Percentiles rank a stretch among this genome's conserved stretches.
Conservation (phyloP, 2,329 filamentous ascomycete genomes). For the Stachybotrys chlorohalonatus region DNA sequence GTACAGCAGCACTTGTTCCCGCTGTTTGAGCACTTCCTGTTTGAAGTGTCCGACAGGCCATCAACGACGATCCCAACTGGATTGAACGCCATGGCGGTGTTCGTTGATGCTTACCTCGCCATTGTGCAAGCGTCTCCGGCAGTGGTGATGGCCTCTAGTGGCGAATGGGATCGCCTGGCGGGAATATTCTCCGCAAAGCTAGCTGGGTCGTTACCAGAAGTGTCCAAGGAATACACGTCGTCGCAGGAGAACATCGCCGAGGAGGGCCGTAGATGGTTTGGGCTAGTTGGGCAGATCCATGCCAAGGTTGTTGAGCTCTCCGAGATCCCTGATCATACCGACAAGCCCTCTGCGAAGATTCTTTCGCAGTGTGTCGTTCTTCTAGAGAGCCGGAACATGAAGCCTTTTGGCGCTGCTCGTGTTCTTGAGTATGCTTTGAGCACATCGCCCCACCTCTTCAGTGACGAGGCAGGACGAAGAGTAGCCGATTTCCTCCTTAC, state of each 20-base stretch:
- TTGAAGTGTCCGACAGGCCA: slow-evolving; percentile 30
- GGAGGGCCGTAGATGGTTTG: slow-evolving; percentile 60
- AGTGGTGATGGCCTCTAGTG: slow-evolving; percentile 38
- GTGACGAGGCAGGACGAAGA: slow-evolving; percentile 15
- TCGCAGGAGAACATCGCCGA: slow-evolving; percentile 63
- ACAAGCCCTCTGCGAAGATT: slow-evolving; percentile 17
- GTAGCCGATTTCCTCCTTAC: slow-evolving; percentile 34
- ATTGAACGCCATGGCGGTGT: slow-evolving; percentile 23
- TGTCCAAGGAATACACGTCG: slow-evolving; percentile 64
- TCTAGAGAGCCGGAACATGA: slow-evolving; percentile 42
- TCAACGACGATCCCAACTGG: slow-evolving; percentile 18
- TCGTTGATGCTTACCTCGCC: slow-evolving; percentile 39
- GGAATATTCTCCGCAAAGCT: slow-evolving; percentile 56
- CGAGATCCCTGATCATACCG: slow-evolving; percentile 18
- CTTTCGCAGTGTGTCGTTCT: slow-evolving; percentile 29
- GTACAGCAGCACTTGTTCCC: slow-evolving; percentile 42
- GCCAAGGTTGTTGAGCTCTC: slow-evolving; percentile 14
- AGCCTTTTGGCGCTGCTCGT: slow-evolving; percentile 46
- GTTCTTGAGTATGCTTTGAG: slow-evolving; percentile 30
- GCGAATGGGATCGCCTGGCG: slow-evolving; percentile 56
- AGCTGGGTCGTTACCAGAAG: slow-evolving; percentile 68
- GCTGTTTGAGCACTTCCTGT: slow-evolving; percentile 45
- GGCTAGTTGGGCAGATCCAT: slow-evolving; percentile 41
- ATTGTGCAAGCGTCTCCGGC: slow-evolving; percentile 29
- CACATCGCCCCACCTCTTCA: slow-evolving; percentile 32